Percentiles rank a stretch among this genome's conserved stretches.
phyloP scores from a whole-genome alignment of 306 rosid genomes.

The Abrus pulchellus region DNA sequence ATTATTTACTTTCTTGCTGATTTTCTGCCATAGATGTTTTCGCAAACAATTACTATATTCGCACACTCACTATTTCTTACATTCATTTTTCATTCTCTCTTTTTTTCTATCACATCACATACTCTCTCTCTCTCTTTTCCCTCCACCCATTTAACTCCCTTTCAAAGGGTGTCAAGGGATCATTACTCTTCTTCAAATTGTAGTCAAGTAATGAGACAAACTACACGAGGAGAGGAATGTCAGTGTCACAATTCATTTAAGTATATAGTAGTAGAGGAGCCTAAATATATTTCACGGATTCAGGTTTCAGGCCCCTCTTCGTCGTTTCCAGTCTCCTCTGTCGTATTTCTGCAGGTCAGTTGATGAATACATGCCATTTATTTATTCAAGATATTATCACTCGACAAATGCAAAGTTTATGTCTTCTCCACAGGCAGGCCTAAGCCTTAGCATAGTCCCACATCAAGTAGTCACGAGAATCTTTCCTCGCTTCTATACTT shows the following conservation, averaged over 20 bases:
- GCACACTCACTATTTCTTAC: no score
- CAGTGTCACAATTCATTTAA: neutral
- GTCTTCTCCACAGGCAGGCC: neutral
- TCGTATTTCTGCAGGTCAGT: neutral
- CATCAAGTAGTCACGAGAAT: neutral
- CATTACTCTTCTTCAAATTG: neutral
- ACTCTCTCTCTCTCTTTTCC: no score
- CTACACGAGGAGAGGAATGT: neutral
- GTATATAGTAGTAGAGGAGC: neutral
- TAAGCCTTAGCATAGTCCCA: neutral
- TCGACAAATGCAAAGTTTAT: no score
- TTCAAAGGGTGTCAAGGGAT: no score
- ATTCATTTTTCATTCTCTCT: no score
- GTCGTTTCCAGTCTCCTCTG: constrained; percentile 1
- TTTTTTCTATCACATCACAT: no score
- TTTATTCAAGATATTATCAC: neutral
- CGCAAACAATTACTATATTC: no score
- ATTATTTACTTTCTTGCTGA: no score
- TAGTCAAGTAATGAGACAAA: constrained; percentile 16
- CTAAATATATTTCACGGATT: constrained; percentile 1
- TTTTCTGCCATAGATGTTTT: no score
- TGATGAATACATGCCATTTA: neutral
- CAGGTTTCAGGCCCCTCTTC: neutral
- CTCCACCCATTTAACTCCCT: no score
- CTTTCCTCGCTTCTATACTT: neutral